Base-by-base conservation (phyloP, 2,329 filamentous ascomycete genomes). In the Lasiodiplodia citricola region DNA sequence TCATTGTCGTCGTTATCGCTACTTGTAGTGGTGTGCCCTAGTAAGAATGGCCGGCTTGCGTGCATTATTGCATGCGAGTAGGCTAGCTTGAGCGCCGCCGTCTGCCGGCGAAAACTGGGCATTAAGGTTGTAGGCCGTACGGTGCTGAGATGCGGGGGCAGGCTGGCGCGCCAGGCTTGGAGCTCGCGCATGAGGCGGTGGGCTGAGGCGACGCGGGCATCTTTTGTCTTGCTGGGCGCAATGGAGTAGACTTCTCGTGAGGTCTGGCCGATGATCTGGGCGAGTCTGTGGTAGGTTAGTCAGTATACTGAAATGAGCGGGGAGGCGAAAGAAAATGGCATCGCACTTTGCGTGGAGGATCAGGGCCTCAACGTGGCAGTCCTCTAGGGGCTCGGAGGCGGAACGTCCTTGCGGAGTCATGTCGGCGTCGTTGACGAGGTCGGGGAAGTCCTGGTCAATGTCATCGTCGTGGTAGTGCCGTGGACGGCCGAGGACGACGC, bases 401-500 rank as follows among this genome's bases (percentile, higher is more conserved):
- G 1, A 72, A 70, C 6, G 80, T 74, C 25, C 85, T 78, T 37
- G 80, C 73, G 8, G 81, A 72, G 84, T 81, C 77, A 90, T 84
- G 38, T 88, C 83, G 44, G 87, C 84, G 68, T 90, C 87, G 66
- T 88, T 86, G 52, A 88, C 81, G 1, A 79, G 72, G 21, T 83
- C 83, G 0, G 88, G 88, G n/a, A 87, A 81, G 2, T 85, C 83
- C 68, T 90, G 88, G 67, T 90, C 88, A 57, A 89, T 87, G 63
- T 90, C 87, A 38, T 89, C 86, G 56, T 90, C 88, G 62, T 88
- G 87, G 35, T 89, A 86, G 14, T 88, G 82, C 6, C 87, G 77
- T 1, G 88, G 88, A 6, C 88, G 81, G 0, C 88, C 88, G 35
- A 90, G 84, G n/a, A 89, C 86, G 18, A 89, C 86, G 35, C 87